Percentiles rank a stretch among this genome's conserved stretches.
Evolutionary conservation across 768 basidiomycete species (phyloP).

Genomic region (Ephemerocybe angulata): DNA sequence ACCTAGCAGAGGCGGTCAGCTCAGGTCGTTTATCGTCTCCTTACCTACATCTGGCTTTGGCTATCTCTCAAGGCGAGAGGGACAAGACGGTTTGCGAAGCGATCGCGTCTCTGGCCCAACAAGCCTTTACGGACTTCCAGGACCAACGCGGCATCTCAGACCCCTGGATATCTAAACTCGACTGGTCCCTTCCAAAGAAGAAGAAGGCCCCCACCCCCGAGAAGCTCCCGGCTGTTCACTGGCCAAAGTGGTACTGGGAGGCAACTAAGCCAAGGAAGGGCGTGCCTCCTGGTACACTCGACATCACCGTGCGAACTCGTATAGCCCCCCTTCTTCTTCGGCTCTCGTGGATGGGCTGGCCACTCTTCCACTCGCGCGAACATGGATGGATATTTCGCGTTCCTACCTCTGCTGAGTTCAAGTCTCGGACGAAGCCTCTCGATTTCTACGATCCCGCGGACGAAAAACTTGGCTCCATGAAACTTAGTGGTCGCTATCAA

Average conservation of each 20-base stretch:
- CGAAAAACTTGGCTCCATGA: constrained; percentile 47
- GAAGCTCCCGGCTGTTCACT: constrained; percentile 52
- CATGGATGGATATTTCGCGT: constrained; percentile 94
- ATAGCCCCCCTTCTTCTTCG: constrained; percentile 82
- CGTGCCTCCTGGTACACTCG: constrained; percentile 65
- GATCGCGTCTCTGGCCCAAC: constrained; percentile 41
- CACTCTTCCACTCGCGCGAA: constrained; percentile 79
- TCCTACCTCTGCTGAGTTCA: constrained; percentile 41
- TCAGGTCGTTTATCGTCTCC: constrained; percentile 38
- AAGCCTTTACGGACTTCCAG: constrained; percentile 23
- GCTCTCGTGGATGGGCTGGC: constrained; percentile 83
- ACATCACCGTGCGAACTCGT: constrained; percentile 80
- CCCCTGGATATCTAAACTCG: constrained; percentile 61
- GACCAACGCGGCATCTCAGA: constrained; percentile 28
- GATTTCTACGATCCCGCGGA: constrained; percentile 65
- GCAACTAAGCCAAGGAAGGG: constrained; percentile 70
- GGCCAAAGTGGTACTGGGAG: constrained; percentile 99
- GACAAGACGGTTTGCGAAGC: constrained; percentile 28
- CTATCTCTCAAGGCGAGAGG: constrained; percentile 43
- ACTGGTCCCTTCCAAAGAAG: constrained; percentile 52
- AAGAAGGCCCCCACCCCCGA: constrained; percentile 32
- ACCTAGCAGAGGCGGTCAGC: constrained; percentile 44
- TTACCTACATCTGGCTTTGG: constrained; percentile 42
- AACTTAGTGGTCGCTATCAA: constrained; percentile 44
- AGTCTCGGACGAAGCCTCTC: constrained; percentile 44